A percentile compares a stretch with the other conserved stretches of the same genome.
Evolutionary conservation across 768 basidiomycete species (phyloP).

Genomic region (Psilocybe tampanensis): DNA sequence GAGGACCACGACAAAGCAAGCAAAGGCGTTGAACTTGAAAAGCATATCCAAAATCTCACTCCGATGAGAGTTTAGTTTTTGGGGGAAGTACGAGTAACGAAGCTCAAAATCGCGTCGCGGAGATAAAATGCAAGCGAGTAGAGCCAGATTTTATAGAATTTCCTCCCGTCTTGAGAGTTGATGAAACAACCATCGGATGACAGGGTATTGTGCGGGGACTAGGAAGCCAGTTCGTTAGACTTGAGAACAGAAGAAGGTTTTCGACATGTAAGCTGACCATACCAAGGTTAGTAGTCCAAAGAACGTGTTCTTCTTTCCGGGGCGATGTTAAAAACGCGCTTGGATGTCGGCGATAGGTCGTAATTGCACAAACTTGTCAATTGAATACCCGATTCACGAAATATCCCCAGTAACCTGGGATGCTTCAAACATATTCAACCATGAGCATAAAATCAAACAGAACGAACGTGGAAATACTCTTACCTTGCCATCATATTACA

Average conservation of each 20-base stretch:
- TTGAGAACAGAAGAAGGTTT: neutral
- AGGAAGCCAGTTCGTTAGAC: neutral
- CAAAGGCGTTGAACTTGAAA: neutral
- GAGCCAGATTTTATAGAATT: neutral
- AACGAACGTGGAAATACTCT: too few relatives aligned
- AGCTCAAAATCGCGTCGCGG: neutral
- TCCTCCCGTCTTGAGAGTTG: neutral
- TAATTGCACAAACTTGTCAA: too few relatives aligned
- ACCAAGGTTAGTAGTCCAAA: too few relatives aligned
- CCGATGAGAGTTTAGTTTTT: neutral
- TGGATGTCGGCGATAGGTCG: too few relatives aligned
- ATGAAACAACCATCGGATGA: neutral
- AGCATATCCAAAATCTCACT: neutral
- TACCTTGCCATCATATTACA: too few relatives aligned
- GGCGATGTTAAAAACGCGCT: too few relatives aligned
- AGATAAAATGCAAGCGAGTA: neutral
- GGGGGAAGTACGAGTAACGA: neutral
- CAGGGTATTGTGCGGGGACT: conserved; percentile 5
- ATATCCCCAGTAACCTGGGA: too few relatives aligned
- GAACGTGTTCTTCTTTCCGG: too few relatives aligned
- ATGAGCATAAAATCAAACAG: too few relatives aligned
- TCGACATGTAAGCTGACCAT: too few relatives aligned
- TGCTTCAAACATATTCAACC: too few relatives aligned
- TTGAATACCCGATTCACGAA: too few relatives aligned
- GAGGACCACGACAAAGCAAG: conserved; percentile 22